Evolutionary conservation across 768 basidiomycete species (phyloP).

Genomic region (Lyophyllum atratum): DNA sequence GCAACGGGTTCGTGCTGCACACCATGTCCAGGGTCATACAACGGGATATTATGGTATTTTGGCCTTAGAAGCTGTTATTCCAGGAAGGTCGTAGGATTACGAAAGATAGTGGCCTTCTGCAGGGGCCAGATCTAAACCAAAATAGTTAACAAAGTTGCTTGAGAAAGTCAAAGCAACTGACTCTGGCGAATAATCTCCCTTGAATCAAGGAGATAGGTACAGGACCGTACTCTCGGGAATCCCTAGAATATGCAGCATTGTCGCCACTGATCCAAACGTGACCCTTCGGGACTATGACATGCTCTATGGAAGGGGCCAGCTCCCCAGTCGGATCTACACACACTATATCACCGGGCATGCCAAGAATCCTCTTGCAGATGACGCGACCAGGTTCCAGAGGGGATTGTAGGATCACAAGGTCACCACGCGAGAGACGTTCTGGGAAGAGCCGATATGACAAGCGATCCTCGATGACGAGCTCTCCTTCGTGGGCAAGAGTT

Average conservation of each 20-base stretch:
- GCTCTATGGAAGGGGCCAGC: conserved; percentile 64
- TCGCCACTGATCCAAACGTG: conserved; percentile 93
- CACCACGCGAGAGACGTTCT: conserved; percentile 62
- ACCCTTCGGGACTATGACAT: conserved; percentile 79
- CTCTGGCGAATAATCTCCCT: conserved; percentile 66
- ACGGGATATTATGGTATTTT: background rate
- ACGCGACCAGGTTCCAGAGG: conserved; percentile 65
- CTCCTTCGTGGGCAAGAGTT: conserved; percentile 60
- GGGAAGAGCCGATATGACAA: conserved; percentile 55
- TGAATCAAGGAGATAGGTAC: conserved; percentile 80
- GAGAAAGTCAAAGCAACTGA: conserved; percentile 30
- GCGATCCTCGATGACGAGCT: conserved; percentile 65
- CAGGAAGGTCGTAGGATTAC: conserved; percentile 42
- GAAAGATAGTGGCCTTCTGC: conserved; percentile 39
- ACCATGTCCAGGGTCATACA: background rate
- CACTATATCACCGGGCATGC: conserved; percentile 85
- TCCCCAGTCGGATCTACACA: conserved; percentile 85
- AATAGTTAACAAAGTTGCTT: conserved; percentile 2
- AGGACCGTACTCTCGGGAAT: conserved; percentile 93
- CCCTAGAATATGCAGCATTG: conserved; percentile 79
- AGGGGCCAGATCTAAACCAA: conserved; percentile 46
- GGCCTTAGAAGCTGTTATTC: conserved; percentile 21
- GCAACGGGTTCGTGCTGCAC: no score
- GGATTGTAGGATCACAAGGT: conserved; percentile 72
- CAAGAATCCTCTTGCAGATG: conserved; percentile 89